These are phyloP conservation scores for Fusarium sp. DNA, from an alignment of 2,329 filamentous ascomycete species.

Conservation along the genomic window DNA sequence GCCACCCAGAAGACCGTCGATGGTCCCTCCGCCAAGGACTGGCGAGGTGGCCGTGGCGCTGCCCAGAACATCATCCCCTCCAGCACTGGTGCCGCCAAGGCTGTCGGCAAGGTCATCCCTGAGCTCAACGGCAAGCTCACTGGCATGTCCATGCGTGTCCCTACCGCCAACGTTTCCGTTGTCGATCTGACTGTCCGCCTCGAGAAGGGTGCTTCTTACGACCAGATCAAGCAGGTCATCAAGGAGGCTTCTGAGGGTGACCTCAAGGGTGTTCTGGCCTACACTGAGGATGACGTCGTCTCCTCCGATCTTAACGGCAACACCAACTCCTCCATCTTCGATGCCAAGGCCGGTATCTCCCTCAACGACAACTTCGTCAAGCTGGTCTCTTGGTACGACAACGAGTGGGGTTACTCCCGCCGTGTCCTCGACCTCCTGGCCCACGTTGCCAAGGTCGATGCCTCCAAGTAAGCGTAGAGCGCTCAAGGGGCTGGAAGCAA, in stretches of 20 bases:
- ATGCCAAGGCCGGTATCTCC: conserved; percentile 98
- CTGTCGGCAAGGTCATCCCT: conserved; percentile 99
- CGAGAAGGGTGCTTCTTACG: conserved; percentile 89
- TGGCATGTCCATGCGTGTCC: conserved; percentile 99
- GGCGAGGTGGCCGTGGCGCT: conserved; percentile 98
- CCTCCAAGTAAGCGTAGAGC: conserved; percentile 59
- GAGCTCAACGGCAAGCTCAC: conserved; percentile 99
- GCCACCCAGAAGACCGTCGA: conserved; percentile 99
- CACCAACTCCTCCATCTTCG: conserved; percentile 95
- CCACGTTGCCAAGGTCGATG: conserved; percentile 84
- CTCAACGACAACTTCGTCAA: conserved; percentile 99
- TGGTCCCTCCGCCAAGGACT: conserved; percentile 97
- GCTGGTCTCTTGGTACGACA: conserved; percentile 98
- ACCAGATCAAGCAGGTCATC: conserved; percentile 92
- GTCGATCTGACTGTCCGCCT: conserved; percentile 95
- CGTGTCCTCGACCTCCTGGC: conserved; percentile 86
- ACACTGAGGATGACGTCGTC: conserved; percentile 98
- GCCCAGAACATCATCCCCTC: conserved; percentile 99
- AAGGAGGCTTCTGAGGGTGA: conserved; percentile 86
- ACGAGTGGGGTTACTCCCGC: conserved; percentile 99
- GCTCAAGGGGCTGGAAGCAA: conserved; percentile 41
- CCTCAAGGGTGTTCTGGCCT: conserved; percentile 91
- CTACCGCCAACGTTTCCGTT: conserved; percentile 98
- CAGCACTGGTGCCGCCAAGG: conserved; percentile 99
- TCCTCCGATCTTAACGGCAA: conserved; percentile 95